These are phyloP conservation scores for Periconia macrospinosa DNA, from an alignment of 2,329 filamentous ascomycete genomes.

Conservation along the genomic window DNA sequence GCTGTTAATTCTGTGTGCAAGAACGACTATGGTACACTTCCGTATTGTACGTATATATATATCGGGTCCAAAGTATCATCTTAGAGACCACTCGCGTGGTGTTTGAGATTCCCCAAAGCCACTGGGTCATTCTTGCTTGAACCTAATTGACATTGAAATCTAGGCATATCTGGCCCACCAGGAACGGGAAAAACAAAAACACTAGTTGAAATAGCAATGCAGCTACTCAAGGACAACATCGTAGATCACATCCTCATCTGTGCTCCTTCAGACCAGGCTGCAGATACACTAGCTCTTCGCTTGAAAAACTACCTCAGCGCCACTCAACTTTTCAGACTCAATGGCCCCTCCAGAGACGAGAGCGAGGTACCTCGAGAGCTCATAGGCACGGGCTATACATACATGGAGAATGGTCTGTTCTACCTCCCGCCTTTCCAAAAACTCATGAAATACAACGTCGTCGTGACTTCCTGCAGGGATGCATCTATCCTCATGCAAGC, in stretches of 20 bases:
- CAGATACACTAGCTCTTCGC: slow-evolving; percentile 48
- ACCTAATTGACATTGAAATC: too few species aligned
- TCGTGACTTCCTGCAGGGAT: slow-evolving; percentile 49
- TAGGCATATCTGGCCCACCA: slow-evolving; percentile 49
- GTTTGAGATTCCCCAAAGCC: too few species aligned
- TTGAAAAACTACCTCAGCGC: slow-evolving; percentile 41
- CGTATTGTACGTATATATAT: slow-evolving; percentile 33
- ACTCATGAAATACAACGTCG: slow-evolving; percentile 46
- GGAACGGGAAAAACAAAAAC: slow-evolving; percentile 59
- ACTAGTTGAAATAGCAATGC: slow-evolving; percentile 49
- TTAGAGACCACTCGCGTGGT: too few species aligned
- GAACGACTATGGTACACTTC: slow-evolving; percentile 48
- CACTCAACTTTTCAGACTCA: slow-evolving; percentile 47
- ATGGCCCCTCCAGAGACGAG: slow-evolving; percentile 44
- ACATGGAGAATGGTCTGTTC: slow-evolving; percentile 46
- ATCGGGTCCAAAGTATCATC: slow-evolving; percentile 18
- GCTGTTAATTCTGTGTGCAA: slow-evolving; percentile 47
- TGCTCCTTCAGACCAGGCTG: slow-evolving; percentile 51
- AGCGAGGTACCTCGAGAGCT: slow-evolving; percentile 47
- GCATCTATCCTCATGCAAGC: slow-evolving; percentile 47
- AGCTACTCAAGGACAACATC: slow-evolving; percentile 25
- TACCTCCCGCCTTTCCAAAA: slow-evolving; percentile 42
- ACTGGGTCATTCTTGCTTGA: too few species aligned
- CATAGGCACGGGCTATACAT: slow-evolving; percentile 37
- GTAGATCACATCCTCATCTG: slow-evolving; percentile 46